Evolutionary conservation across 768 basidiomycete species (phyloP).

Genomic region (Fomitopsis serialis): DNA sequence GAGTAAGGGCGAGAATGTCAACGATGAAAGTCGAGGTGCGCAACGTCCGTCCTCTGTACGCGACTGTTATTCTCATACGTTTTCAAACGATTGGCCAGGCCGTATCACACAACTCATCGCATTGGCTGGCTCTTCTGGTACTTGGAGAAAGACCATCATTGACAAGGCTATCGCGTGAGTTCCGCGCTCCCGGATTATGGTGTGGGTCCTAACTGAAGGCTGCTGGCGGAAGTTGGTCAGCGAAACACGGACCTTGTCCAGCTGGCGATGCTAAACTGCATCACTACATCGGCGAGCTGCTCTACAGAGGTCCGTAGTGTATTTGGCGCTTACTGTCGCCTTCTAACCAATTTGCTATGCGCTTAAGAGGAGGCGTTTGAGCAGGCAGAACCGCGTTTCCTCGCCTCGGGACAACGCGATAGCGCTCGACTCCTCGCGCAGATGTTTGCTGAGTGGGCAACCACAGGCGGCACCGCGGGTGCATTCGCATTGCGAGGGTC

Average conservation of each 20-base stretch:
- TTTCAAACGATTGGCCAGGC: slow-evolving; percentile 43
- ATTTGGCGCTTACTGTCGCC: background rate
- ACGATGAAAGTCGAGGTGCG: slow-evolving; percentile 77
- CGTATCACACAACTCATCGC: slow-evolving; percentile 90
- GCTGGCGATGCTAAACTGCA: slow-evolving; percentile 87
- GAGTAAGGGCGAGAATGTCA: slow-evolving; percentile 60
- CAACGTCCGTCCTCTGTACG: background rate
- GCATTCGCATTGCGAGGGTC: slow-evolving; percentile 81
- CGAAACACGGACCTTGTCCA: slow-evolving; percentile 70
- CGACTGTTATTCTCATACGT: background rate
- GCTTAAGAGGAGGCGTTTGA: slow-evolving; percentile 67
- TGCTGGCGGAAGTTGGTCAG: slow-evolving; percentile 65
- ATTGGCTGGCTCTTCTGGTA: slow-evolving; percentile 67
- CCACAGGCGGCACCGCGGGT: slow-evolving; percentile 47
- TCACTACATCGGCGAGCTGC: slow-evolving; percentile 84
- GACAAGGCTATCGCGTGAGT: slow-evolving; percentile 80
- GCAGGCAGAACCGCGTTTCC: slow-evolving; percentile 73
- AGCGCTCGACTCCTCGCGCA: slow-evolving; percentile 83
- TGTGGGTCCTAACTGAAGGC: background rate
- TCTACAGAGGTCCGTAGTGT: slow-evolving; percentile 63
- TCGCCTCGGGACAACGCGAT: slow-evolving; percentile 85
- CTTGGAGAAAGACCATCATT: slow-evolving; percentile 89
- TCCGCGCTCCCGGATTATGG: background rate
- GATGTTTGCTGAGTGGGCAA: slow-evolving; percentile 82
- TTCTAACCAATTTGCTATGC: background rate